Conservation (phyloP, 768 basidiomycete genomes). For the Pisolithus albus region DNA sequence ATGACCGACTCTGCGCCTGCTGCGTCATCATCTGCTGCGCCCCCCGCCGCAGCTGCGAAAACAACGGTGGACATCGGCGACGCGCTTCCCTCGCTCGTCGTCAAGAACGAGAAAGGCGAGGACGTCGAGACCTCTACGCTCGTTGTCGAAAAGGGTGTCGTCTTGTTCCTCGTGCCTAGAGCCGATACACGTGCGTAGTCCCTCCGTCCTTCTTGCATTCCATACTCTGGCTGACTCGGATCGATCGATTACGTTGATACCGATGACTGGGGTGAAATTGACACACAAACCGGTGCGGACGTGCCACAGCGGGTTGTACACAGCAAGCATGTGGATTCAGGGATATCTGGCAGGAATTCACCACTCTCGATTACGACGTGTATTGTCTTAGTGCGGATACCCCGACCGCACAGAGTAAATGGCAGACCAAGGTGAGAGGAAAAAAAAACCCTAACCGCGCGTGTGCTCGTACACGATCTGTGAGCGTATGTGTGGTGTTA, state of each 20-base stretch:
- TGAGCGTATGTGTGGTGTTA: constrained; percentile 1
- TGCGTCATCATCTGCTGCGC: constrained; percentile 1
- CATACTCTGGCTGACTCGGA: background rate
- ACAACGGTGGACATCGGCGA: constrained; percentile 63
- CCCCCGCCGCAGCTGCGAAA: constrained; percentile 2
- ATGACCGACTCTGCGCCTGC: constrained; percentile 9
- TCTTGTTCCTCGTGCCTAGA: constrained; percentile 80
- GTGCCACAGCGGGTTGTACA: constrained; percentile 72
- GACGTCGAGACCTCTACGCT: constrained; percentile 65
- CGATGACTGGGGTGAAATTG: too few relatives aligned
- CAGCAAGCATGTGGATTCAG: constrained; percentile 90
- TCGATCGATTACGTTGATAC: constrained; percentile 17
- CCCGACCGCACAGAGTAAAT: constrained; percentile 67
- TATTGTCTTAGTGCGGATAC: constrained; percentile 83
- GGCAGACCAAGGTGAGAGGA: constrained; percentile 69
- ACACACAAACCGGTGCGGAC: background rate
- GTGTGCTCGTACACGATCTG: too few relatives aligned
- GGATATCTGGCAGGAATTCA: constrained; percentile 75
- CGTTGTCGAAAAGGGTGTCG: constrained; percentile 62
- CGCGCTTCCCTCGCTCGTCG: constrained; percentile 57
- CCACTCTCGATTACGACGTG: constrained; percentile 54
- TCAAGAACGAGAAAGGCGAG: constrained; percentile 83
- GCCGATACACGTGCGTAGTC: constrained; percentile 69
- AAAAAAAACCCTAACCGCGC: background rate
- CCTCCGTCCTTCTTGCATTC: constrained; percentile 6